Percentiles rank a stretch among this genome's conserved stretches.
These are phyloP conservation scores for Lactarius hatsudake DNA, from an alignment of 768 basidiomycete species.

Conservation along the genomic window DNA sequence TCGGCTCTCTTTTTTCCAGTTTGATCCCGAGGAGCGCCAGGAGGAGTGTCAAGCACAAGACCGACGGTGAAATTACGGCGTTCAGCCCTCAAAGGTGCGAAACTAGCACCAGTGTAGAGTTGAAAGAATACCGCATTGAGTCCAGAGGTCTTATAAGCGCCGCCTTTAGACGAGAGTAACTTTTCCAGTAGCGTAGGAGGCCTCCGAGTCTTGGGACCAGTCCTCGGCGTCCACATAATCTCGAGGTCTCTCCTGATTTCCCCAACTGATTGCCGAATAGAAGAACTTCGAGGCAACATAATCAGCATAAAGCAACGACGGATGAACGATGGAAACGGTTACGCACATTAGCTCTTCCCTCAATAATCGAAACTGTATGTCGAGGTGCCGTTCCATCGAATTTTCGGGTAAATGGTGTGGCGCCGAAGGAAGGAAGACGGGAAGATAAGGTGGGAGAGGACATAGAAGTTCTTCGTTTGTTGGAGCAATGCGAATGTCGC, in stretches of 20 bases:
- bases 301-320: constrained; percentile 2
- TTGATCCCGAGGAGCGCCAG: constrained; percentile 49
- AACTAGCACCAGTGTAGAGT: constrained; percentile 54
- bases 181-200: constrained; percentile 44
- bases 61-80: constrained; percentile 49
- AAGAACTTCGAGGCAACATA: constrained; percentile 9
- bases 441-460: constrained; percentile 52
- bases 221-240: too few species aligned
- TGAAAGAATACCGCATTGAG: constrained; percentile 58
- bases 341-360: constrained; percentile 68
- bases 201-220: too few species aligned
- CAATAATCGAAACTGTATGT: constrained; percentile 72
- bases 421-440: constrained; percentile 56
- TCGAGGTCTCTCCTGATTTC: constrained; percentile 26
- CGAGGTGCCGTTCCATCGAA: constrained; percentile 64
- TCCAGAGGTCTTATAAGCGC: constrained; percentile 49
- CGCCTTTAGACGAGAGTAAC: constrained; percentile 52
- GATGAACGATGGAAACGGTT: neutral
- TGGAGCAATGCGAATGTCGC: constrained; percentile 61
- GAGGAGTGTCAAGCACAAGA: constrained; percentile 51
- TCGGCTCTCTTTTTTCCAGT: constrained; percentile 40
- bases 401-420: constrained; percentile 58
- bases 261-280: constrained; percentile 27
- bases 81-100: constrained; percentile 47
- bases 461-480: constrained; percentile 64